Conservation (phyloP, 108 stramenopile genomes). For the Fragilariopsis cylindrus region DNA sequence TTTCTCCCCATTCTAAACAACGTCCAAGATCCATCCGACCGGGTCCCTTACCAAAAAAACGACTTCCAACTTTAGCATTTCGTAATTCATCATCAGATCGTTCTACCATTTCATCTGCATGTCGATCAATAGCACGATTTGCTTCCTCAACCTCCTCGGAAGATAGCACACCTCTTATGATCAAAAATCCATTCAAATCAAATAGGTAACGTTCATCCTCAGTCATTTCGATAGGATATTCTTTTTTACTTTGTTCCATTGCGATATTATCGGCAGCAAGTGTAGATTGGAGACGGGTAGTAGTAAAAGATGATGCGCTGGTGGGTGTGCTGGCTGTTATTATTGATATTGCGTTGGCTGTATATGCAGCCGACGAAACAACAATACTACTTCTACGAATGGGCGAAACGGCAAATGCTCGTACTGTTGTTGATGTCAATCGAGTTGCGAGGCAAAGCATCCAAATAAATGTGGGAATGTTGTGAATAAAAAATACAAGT, state of each 20-base stretch:
- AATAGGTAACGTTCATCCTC: slow-evolving; percentile 90
- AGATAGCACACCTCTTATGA: slow-evolving; percentile 80
- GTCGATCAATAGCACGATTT: slow-evolving; percentile 78
- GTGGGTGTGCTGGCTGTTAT: background rate
- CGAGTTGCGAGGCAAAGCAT: slow-evolving; percentile 4
- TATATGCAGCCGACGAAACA: background rate
- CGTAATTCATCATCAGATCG: slow-evolving; percentile 66
- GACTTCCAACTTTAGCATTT: slow-evolving; percentile 70
- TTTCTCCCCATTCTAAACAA: slow-evolving; percentile 81
- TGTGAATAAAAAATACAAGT: background rate
- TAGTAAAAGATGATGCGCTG: background rate
- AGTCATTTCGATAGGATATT: slow-evolving; percentile 63
- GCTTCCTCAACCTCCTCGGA: slow-evolving; percentile 72
- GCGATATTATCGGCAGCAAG: slow-evolving; percentile 2
- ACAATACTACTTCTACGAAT: background rate
- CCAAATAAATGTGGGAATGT: slow-evolving; percentile 4
- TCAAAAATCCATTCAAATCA: slow-evolving; percentile 89
- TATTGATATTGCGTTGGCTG: background rate
- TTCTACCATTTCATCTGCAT: slow-evolving; percentile 62
- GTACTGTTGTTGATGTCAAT: background rate
- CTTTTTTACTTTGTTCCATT: background rate
- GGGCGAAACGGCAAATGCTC: slow-evolving; percentile 7
- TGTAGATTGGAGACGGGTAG: slow-evolving; percentile 26
- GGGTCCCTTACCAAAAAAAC: slow-evolving; percentile 71
- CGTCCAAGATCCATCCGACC: slow-evolving; percentile 86